phyloP scores from a whole-genome alignment of 2,329 filamentous ascomycete genomes.

The Hypoxylon sp. region DNA sequence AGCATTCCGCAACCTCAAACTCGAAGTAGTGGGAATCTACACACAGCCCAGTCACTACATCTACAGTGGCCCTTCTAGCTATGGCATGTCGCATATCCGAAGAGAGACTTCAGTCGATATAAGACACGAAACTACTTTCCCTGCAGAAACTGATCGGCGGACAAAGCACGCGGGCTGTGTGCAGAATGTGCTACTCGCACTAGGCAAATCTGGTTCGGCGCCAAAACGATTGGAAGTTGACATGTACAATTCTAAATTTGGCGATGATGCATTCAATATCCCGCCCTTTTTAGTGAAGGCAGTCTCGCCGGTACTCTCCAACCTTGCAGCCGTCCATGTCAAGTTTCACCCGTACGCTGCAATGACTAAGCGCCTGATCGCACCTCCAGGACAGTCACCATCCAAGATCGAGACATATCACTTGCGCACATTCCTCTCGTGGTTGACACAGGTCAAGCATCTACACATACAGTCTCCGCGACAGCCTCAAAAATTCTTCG shows the following conservation, averaged over 20 bases:
- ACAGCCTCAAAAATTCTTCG: conserved; percentile 17
- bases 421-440: conserved; percentile 32
- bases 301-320: conserved; percentile 23
- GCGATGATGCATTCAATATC: conserved; percentile 31
- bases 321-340: conserved; percentile 28
- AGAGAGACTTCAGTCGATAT: conserved; percentile 20
- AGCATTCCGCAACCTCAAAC: conserved; percentile 40
- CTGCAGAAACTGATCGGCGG: neutral
- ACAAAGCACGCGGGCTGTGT: conserved; percentile 19
- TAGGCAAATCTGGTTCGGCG: conserved; percentile 30
- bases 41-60: neutral
- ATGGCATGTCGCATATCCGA: conserved; percentile 19
- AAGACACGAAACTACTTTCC: neutral
- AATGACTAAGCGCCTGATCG: conserved; percentile 3
- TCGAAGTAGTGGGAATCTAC: conserved; percentile 22
- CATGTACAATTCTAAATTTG: neutral
- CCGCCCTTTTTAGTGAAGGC: conserved; percentile 27
- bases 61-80: neutral
- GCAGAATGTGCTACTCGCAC: conserved; percentile 32
- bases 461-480: conserved; percentile 3
- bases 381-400: neutral
- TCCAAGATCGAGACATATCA: conserved; percentile 13
- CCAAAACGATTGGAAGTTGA: conserved; percentile 28
- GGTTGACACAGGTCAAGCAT: conserved; percentile 17
- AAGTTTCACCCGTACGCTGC: neutral